Evolutionary conservation across 257 asterid genomes (phyloP), one percentile per base, ranked within the genome.

Genomic region (Nicotiana undulata): DNA sequence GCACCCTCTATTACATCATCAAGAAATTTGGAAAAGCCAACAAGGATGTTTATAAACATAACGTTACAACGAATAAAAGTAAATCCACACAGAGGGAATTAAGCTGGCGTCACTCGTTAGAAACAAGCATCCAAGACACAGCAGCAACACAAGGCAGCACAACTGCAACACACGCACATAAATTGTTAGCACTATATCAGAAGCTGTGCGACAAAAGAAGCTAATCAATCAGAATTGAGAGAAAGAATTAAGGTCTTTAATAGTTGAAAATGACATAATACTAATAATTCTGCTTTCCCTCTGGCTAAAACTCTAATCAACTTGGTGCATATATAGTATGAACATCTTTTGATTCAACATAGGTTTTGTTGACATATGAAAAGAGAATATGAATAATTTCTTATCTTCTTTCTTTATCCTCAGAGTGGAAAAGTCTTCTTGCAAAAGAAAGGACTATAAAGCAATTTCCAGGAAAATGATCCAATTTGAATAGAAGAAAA

Each of bases 131-230:
- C 96, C 89, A 90, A 81, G 4, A 77, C 84, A 84, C 97, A 93
- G 67, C 97, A 91, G 76, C 97, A 93, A 68, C 97, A 93, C 75
- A 93, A 75, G 85, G 92, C 97, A 18, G 97, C 97, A 76, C 97
- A 93, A 86, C 97, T 92, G 94, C 90, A 89, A 10, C 53, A 53
- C 22, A 68, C 3, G 32, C n/a, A 63, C 26, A 15, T 60, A 5
- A 46, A 8, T 0, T 0, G 49, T 40, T 40, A 40, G 49, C 3
- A 40, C 49, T 8, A 40, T 0, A 37, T 37, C 1, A 37, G 10
- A 8, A 37, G 40, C 40, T 34, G 40, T 34, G 72, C 1, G 12
- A 31, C 16, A 17, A 16, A 64, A 64, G 3, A 29, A 31, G 74
- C 49, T 64, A 64, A 31, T 64, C 26, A 64, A 65, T 51, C 49